Base-by-base conservation (phyloP, 2,329 filamentous ascomycete genomes). In the Cladosporium sphaerospermum region DNA sequence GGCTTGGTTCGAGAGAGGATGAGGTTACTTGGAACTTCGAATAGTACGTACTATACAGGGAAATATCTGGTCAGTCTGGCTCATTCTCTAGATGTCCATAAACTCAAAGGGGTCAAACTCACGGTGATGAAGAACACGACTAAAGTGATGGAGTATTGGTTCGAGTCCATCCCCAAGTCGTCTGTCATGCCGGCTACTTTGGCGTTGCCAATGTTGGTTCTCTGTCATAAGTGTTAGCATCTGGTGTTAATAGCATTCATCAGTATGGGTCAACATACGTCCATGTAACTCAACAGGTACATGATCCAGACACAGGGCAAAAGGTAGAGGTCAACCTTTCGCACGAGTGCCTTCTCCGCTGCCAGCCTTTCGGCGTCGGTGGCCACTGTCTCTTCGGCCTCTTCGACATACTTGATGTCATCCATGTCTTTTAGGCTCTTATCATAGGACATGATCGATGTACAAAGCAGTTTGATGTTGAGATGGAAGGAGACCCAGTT, bases 1-100 rank as follows among this genome's bases (percentile, higher is more conserved):
- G 78, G 78, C 41, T 71, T 69, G 14, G 73, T 72, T 36, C 71
- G 71, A 34, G 73, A 71, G 23, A 81, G 69, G n/a, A 79, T 67
- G 62, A 81, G 74, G 64, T 80, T 81, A 51, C 73, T 77, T 0
- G 78, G 78, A 1, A 78, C 71, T 59, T 81, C 77, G 57, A 76
- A 79, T 11, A 77, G 59, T 37, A 82, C 73, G 59, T 81, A 79
- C 33, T 67, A 69, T 52, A 77, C 9, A 32, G 5, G n/a, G 9
- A 10, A 36, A n/a, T 11, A 36, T n/a, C 10, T 36, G 2, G 34
- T 36, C 9, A 36, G n/a, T 36, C 23, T 28, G 7, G 23, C 23
- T 28, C 23, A 28, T 3, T 28, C 7, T 28, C 23, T 28, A 28
- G 6, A 36, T 11, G 34, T 36, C 10, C 34, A 11, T 36, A 36